These are phyloP conservation scores for Prosopis cineraria DNA, from an alignment of 306 rosid genomes.

Conservation along the genomic window DNA sequence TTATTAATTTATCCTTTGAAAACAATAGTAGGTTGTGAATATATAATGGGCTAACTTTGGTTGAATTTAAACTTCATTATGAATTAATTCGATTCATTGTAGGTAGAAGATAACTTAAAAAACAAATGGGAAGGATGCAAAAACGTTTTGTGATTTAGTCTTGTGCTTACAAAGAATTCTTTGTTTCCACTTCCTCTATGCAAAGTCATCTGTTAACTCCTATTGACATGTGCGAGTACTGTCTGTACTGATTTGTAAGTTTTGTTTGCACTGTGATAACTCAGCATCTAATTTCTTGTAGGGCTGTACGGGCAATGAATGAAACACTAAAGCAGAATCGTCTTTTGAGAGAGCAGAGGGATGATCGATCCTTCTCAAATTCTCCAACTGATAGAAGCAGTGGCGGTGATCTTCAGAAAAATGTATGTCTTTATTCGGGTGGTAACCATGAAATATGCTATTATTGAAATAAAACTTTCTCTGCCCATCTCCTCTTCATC, in stretches of 20 bases:
- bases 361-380: conserved; percentile 57
- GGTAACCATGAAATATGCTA: conserved; percentile 30
- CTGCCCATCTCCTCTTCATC: conserved; percentile 10
- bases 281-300: conserved; percentile 39
- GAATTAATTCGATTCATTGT: conserved; percentile 27
- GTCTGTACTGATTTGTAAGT: conserved; percentile 23
- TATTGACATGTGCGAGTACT: conserved; percentile 4
- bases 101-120: conserved; percentile 15
- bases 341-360: conserved; percentile 68
- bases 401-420: conserved; percentile 42
- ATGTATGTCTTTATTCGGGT: conserved; percentile 46
- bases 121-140: conserved; percentile 15
- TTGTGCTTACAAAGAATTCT: conserved; percentile 22
- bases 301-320: conserved; percentile 99
- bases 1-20: background rate
- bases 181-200: conserved; percentile 13
- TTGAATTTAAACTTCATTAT: conserved; percentile 16
- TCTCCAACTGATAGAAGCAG: conserved; percentile 49
- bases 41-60: background rate
- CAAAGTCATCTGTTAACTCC: conserved; percentile 14
- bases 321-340: conserved; percentile 98
- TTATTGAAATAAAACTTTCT: conserved; percentile 31
- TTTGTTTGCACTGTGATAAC: conserved; percentile 33
- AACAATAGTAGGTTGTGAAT: background rate
- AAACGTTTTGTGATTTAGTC: conserved; percentile 17